Conservation (phyloP, 2,329 filamentous ascomycete species). For the Exophiala alcalophila region DNA sequence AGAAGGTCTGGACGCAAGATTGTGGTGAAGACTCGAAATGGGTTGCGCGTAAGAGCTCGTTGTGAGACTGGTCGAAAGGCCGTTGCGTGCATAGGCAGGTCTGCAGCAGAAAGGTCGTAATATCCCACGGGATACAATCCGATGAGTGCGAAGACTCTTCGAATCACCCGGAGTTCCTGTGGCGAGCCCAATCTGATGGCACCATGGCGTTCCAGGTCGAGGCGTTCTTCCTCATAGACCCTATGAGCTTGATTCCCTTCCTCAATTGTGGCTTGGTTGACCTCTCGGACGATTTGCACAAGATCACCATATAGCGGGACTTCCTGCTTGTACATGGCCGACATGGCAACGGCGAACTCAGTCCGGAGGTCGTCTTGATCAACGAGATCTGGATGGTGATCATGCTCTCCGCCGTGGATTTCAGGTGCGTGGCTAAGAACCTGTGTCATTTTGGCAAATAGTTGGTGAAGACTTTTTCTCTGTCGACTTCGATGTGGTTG, state of each 20-base stretch:
- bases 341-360: constrained; percentile 35
- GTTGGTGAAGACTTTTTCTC: too few relatives aligned
- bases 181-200: constrained; percentile 51
- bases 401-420: too few relatives aligned
- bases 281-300: constrained; percentile 34
- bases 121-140: constrained; percentile 53
- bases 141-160: constrained; percentile 47
- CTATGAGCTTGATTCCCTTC: neutral
- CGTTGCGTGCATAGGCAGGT: constrained; percentile 53
- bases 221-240: constrained; percentile 16
- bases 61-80: constrained; percentile 46
- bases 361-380: constrained; percentile 32
- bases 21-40: constrained; percentile 44
- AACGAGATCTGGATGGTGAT: too few relatives aligned
- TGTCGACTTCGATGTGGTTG: too few relatives aligned
- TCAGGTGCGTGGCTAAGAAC: too few relatives aligned
- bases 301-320: constrained; percentile 37
- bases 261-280: constrained; percentile 29
- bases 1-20: constrained; percentile 45
- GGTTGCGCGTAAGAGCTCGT: constrained; percentile 41
- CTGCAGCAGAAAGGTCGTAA: constrained; percentile 50
- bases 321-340: constrained; percentile 38
- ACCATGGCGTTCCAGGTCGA: constrained; percentile 44
- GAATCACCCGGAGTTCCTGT: constrained; percentile 44
- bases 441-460: too few relatives aligned